Evolutionary conservation across 345 rosid species (phyloP), one percentile per base, ranked within the genome.

Genomic region (Theobroma cacao): DNA sequence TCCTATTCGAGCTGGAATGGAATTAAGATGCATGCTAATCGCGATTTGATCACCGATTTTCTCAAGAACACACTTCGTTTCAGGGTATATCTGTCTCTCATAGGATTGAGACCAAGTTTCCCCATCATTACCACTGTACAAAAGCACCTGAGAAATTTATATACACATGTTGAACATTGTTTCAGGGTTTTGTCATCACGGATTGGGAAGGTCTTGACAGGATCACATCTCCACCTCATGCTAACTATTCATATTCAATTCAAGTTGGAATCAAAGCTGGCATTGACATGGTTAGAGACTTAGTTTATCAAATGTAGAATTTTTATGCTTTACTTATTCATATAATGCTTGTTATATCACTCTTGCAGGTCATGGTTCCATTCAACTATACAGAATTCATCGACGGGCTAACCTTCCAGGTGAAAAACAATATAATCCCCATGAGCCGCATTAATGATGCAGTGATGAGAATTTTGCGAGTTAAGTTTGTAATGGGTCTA

Each of bases 1-100:
- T 94, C 98, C 18, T 94, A 96, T 84, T 94, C 98, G 14, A 96
- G 98, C 87, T 90, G 88, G 91, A 96, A 96, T 70, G 97, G 95
- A 61, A 56, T 86, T 64, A 96, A 96, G 78, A 96, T 96, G 98
- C 98, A 92, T 15, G 86, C 97, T 9, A 90, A 96, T 66, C 83
- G 72, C 5, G 84, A 80, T 0, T 79, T 93, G 79, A 14, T 93
- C 87, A 91, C 99, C 2, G 94, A 81, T 58, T 89, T 89, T 74
- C 98, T 96, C 68, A 96, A 96, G 81, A 75, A 83, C 79, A 87
- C 80, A 7, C 98, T 96, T 64, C 85, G 82, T 4, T 96, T 96
- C 88, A 82, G 85, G 83, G 97, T 89, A 86, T 45, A 63, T 40
- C 12, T 30, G 67, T 56, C 11, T 0, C 65, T 10, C n/a, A 15